Conservation (phyloP, 345 rosid species). For the Linum tenue region DNA sequence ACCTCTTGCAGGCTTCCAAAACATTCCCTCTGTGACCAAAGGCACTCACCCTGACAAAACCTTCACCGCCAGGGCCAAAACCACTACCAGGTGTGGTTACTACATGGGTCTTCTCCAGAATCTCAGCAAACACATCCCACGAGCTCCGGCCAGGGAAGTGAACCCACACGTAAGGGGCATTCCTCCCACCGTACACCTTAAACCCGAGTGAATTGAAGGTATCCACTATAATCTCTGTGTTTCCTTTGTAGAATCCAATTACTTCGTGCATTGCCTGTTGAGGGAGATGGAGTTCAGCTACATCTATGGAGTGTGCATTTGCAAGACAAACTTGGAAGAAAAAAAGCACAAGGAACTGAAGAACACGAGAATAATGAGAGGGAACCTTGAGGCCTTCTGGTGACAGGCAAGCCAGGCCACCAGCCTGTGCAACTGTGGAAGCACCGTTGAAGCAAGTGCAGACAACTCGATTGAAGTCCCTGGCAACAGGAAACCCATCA, state of each 20-base stretch:
- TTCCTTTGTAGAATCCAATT: constrained; percentile 92
- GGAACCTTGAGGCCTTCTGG: constrained; percentile 70
- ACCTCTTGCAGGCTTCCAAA: constrained; percentile 88
- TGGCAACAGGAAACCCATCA: constrained; percentile 84
- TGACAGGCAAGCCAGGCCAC: constrained; percentile 87
- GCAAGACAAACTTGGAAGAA: not conserved
- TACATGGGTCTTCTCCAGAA: constrained; percentile 82
- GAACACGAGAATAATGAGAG: not conserved
- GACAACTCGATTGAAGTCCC: constrained; percentile 77
- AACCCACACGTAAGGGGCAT: constrained; percentile 94
- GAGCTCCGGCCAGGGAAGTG: constrained; percentile 95
- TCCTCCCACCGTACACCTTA: constrained; percentile 72
- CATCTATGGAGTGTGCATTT: not conserved
- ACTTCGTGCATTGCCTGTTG: constrained; percentile 74
- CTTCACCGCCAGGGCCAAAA: constrained; percentile 96
- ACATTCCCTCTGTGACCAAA: constrained; percentile 85
- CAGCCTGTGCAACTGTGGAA: constrained; percentile 80
- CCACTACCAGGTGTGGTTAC: constrained; percentile 96
- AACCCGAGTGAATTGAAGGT: constrained; percentile 82
- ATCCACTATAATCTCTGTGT: constrained; percentile 62
- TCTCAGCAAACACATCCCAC: constrained; percentile 91
- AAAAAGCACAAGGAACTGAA: not conserved
- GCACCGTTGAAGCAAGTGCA: constrained; percentile 94
- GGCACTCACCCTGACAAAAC: constrained; percentile 86
- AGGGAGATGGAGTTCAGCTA: constrained; percentile 12